These are phyloP conservation scores for Talaromyces nanjingensis DNA, from an alignment of 495 filamentous ascomycete genomes.

Conservation along the genomic window DNA sequence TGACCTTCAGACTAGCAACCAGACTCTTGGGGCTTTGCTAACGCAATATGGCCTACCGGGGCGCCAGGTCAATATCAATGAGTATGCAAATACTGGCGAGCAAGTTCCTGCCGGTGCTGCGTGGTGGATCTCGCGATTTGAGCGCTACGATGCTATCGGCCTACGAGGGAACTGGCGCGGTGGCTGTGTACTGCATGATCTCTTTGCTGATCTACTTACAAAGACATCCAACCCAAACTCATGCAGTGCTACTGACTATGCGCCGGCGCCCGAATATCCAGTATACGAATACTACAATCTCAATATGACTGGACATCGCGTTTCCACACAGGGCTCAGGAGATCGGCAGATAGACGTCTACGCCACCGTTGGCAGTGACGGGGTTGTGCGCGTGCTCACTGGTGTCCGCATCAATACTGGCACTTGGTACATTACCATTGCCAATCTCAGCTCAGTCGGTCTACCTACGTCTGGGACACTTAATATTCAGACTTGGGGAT, in stretches of 20 bases:
- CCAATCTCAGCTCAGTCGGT: constrained; percentile 19
- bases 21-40: constrained; percentile 16
- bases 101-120: constrained; percentile 30
- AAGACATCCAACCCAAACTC: constrained; percentile 9
- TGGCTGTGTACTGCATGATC: constrained; percentile 28
- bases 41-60: constrained; percentile 22
- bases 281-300: constrained; percentile 38
- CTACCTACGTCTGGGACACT: constrained; percentile 18
- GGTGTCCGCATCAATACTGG: constrained; percentile 21
- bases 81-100: constrained; percentile 30
- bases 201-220: constrained; percentile 23
- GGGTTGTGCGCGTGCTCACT: constrained; percentile 23
- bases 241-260: constrained; percentile 22
- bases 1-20: constrained; percentile 23
- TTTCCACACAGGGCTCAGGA: constrained; percentile 19
- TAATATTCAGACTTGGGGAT: constrained; percentile 20
- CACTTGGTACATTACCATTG: constrained; percentile 26
- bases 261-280: constrained; percentile 28
- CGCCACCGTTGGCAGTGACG: constrained; percentile 14
- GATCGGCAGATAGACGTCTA: constrained; percentile 32
- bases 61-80: constrained; percentile 34
- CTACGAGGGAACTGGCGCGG: constrained; percentile 35
- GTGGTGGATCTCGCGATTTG: constrained; percentile 33
- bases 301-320: constrained; percentile 31
- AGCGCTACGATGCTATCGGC: constrained; percentile 29